Conservation (phyloP, 768 basidiomycete species). For the Butyriboletus loyo region DNA sequence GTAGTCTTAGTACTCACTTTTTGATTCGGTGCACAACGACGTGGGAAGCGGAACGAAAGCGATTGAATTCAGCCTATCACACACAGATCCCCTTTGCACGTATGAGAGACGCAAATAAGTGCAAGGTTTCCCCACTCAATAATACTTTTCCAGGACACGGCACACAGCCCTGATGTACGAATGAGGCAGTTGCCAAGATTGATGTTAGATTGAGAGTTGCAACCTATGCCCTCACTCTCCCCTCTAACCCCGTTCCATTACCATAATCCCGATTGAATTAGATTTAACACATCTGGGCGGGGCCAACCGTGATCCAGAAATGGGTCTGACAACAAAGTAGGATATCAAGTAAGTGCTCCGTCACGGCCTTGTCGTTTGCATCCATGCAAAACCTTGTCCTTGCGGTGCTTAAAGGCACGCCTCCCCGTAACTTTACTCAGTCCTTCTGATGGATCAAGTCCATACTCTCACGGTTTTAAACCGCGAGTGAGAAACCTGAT, state of each 20-base stretch:
- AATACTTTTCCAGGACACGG: slow-evolving; percentile 15
- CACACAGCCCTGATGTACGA: slow-evolving; percentile 8
- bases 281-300: slow-evolving; percentile 5
- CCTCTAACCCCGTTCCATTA: slow-evolving; percentile 7
- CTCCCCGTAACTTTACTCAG: slow-evolving; percentile 12
- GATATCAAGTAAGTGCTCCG: neutral
- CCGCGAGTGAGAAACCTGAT: slow-evolving; percentile 8
- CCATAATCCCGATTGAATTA: slow-evolving; percentile 10
- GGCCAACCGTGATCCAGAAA: slow-evolving; percentile 11
- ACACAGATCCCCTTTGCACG: neutral
- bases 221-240: slow-evolving; percentile 7
- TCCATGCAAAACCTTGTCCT: slow-evolving; percentile 27
- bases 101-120: neutral
- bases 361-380: slow-evolving; percentile 8
- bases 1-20: neutral
- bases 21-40: neutral
- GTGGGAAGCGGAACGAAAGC: slow-evolving; percentile 7
- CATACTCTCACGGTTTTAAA: slow-evolving; percentile 19
- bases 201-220: slow-evolving; percentile 10
- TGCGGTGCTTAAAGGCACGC: slow-evolving; percentile 29
- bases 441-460: slow-evolving; percentile 17
- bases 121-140: slow-evolving; percentile 1
- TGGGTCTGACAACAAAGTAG: too few species aligned
- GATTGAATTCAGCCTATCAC: slow-evolving; percentile 13
- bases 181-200: slow-evolving; percentile 12